Evolutionary conservation across 1,284 basidiomycete genomes (phyloP), one percentile per base, ranked within the genome.

Genomic region (Boletus hoseneyae): DNA sequence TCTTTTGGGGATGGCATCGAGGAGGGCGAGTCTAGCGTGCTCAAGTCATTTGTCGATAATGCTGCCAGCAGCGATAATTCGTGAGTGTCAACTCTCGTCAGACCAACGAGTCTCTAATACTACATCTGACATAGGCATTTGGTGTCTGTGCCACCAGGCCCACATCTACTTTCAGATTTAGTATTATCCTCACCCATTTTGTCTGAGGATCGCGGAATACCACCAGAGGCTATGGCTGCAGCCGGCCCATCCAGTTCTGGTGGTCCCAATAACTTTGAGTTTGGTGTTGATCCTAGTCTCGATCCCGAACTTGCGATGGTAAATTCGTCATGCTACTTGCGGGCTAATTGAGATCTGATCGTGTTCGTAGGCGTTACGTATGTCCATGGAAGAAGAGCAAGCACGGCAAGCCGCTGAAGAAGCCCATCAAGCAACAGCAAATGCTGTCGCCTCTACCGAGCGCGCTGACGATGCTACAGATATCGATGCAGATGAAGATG

Each of bases 281-380:
- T 93, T 60, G 93, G 91, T 41, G 85, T 99, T 15, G 96, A 99
- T 68, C 94, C 96, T 2, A 92, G 83, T 63, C 77, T 97, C 59
- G 96, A 98, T 69, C 97, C 97, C 1, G 96, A 99, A 66, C 77
- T 99, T 48, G 97, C 97, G 3, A 95, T 98, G 94, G 94, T 93
- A 53, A 52, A 72, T 25, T 36, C 50, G 40, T 39, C 1, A 11
- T 34, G 16, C 29, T 23, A 19, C 29, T 0, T 32, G 19, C 16
- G 29, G 6, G 36, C n/a, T 13, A 18, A 41, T 35, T 29, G 38
- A 42, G 34, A 15, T 16, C 39, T 57, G 29, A 54, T 30, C 29
- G 27, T 38, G 35, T 49, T 25, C 42, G 37, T 61, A 97, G 93
- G 96, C 94, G 11, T 78, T 99, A 38, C 90, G 96, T 35, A 93